Evolutionary conservation across 192 early-diverging fungal genomes (phyloP).

Genomic region (Entomortierella parvispora): DNA sequence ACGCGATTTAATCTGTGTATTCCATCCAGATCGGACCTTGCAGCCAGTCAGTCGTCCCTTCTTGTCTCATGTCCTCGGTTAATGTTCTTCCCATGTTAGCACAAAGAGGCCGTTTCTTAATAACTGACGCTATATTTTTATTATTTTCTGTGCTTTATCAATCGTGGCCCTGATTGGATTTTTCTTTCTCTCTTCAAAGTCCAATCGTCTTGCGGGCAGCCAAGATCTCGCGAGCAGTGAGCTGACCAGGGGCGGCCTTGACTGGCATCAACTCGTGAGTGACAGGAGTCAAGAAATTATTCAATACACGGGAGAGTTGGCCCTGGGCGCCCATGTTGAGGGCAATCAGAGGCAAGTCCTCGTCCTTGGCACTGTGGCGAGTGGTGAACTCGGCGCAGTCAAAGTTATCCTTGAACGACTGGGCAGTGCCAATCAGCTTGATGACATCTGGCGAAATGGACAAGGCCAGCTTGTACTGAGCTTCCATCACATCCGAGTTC

Average conservation of each 20-base stretch:
- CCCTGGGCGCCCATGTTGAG: conserved; percentile 94
- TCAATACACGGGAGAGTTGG: conserved; percentile 90
- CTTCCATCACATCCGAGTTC: conserved; percentile 63
- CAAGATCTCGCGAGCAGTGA: conserved; percentile 84
- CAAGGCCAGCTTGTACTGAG: conserved; percentile 65
- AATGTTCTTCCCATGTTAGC: too few relatives aligned
- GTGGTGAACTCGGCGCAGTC: conserved; percentile 77
- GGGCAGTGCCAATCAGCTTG: conserved; percentile 91
- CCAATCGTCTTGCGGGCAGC: conserved; percentile 77
- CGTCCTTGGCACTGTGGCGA: conserved; percentile 51
- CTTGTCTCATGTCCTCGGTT: too few relatives aligned
- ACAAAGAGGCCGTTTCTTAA: too few relatives aligned
- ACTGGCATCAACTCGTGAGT: conserved; percentile 85
- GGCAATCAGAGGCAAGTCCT: conserved; percentile 79
- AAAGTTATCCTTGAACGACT: conserved; percentile 83
- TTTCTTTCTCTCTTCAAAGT: conserved; percentile 16
- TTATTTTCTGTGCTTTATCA: too few relatives aligned
- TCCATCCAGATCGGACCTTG: too few relatives aligned
- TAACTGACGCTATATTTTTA: too few relatives aligned
- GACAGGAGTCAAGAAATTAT: conserved; percentile 92
- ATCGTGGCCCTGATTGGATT: too few relatives aligned
- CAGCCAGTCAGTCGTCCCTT: too few relatives aligned
- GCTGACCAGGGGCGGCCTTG: conserved; percentile 94
- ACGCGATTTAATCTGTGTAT: too few relatives aligned
- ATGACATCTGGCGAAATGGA: conserved; percentile 81